A percentile compares a stretch with the other conserved stretches of the same genome.
Conservation (phyloP, 495 filamentous ascomycete genomes). For the Hypoxylon subgilvum region DNA sequence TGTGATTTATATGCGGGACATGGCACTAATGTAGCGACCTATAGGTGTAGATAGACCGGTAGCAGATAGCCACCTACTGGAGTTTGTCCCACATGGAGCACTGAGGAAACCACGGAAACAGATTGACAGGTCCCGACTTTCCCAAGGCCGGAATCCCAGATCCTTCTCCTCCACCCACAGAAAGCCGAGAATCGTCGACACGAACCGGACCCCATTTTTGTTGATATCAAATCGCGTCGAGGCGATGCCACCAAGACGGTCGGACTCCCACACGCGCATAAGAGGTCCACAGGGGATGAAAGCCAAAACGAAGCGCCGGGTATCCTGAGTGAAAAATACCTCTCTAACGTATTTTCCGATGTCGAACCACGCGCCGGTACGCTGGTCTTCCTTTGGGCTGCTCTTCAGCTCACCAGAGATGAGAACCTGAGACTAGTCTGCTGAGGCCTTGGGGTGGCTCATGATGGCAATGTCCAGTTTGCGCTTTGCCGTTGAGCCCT, state of each 20-base stretch:
- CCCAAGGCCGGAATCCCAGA: no score
- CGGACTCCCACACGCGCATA: slow-evolving; percentile 53
- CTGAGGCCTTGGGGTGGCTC: slow-evolving; percentile 38
- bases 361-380: slow-evolving; percentile 49
- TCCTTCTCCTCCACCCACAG: slow-evolving; percentile 55
- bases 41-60: no score
- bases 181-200: slow-evolving; percentile 54
- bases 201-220: slow-evolving; percentile 53
- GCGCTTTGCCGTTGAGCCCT: slow-evolving; percentile 46
- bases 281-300: slow-evolving; percentile 51
- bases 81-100: no score
- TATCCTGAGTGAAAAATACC: slow-evolving; percentile 55
- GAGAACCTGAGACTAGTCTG: slow-evolving; percentile 47
- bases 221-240: slow-evolving; percentile 57
- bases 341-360: slow-evolving; percentile 53
- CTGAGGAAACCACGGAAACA: no score
- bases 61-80: no score
- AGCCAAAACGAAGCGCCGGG: slow-evolving; percentile 54
- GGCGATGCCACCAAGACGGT: slow-evolving; percentile 54
- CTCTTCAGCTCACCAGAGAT: slow-evolving; percentile 57
- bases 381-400: slow-evolving; percentile 51
- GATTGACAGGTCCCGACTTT: no score
- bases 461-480: slow-evolving; percentile 56
- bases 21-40: no score
- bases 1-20: no score